Base-by-base conservation (phyloP, 2,329 filamentous ascomycete species). In the Venturia carpophila region DNA sequence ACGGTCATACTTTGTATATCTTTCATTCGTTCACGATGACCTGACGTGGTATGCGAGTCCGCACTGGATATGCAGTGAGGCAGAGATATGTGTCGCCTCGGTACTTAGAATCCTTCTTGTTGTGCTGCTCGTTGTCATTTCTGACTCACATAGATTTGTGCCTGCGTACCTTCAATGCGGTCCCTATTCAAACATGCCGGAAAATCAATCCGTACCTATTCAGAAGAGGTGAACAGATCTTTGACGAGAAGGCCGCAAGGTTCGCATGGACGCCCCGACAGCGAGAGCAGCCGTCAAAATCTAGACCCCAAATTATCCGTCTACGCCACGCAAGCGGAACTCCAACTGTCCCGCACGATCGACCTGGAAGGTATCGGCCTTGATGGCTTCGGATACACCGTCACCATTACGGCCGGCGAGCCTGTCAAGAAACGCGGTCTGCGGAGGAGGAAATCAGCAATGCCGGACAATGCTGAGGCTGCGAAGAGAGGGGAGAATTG, bases 11-110 rank as follows among this genome's bases (percentile, higher is more conserved):
- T 79, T 70, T 67, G 78, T 79, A 52, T 79, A 24, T 70, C 73
- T 72, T 17, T 68, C 80, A 5, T 71, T 79, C 10, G 68, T 68
- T 5, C 75, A 72, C 63, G 79, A 76, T 66, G 79, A 80, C 63
- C 72, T 74, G 62, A 79, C 77, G 1, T 80, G 78, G 79, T 76
- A 73, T 61, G 72, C 75, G 5, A 79, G 76, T 69, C 75, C 76
- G 5, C 69, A 79, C 0, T 80, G 77, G 76, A 78, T 80, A 17
- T 73, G 74, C 55, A 76, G 78, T 4, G 74, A 76, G 0, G 74
- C 80, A 4, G 79, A 80, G 68, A 76, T 80, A 10, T 76, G 80
- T 66, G 66, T 80, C 7, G 78, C 76, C 9, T 73, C 80, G 21
- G 77, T 79, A 69, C 79, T 6, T 3, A 37, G n/a, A 15, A 9